Conservation (phyloP, 73 alveolate genomes). For the Paramecium sonneborni region DNA sequence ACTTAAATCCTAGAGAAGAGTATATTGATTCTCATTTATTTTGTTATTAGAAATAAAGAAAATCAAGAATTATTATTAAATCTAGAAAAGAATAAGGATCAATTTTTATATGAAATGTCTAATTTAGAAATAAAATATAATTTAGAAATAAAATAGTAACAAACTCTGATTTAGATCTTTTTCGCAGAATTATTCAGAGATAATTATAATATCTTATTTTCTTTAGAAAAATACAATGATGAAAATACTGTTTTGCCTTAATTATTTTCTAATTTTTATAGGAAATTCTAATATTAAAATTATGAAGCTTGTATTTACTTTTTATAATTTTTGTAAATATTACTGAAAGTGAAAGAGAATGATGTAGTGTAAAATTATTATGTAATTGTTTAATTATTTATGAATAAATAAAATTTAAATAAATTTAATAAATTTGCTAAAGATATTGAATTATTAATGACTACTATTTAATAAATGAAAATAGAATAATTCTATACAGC, state of each 20-base stretch:
- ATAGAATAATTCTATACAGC: not conserved
- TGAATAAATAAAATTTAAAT: not conserved
- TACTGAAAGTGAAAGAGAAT: not conserved
- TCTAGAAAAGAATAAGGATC: not conserved
- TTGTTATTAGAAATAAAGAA: slow-evolving; percentile 44
- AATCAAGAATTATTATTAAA: slow-evolving; percentile 6
- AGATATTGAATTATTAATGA: not conserved
- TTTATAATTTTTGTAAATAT: not conserved
- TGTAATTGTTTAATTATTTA: not conserved
- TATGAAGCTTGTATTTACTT: slow-evolving; percentile 41
- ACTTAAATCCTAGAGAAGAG: slow-evolving; percentile 26
- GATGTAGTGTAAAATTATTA: slow-evolving; percentile 45
- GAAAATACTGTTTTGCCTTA: not conserved
- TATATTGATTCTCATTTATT: not conserved
- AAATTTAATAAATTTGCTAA: not conserved
- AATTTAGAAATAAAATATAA: too few relatives aligned
- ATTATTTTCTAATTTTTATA: not conserved
- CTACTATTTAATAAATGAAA: not conserved
- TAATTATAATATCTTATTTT: slow-evolving; percentile 38
- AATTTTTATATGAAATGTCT: slow-evolving; percentile 38
- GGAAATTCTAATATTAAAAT: not conserved
- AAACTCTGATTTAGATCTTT: not conserved
- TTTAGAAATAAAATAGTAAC: not conserved
- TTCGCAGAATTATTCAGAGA: slow-evolving; percentile 49
- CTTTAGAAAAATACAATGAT: not conserved